A percentile compares a stretch with the other conserved stretches of the same genome.
Evolutionary conservation across 345 rosid genomes (phyloP).

Genomic region (Kandelia obovata): DNA sequence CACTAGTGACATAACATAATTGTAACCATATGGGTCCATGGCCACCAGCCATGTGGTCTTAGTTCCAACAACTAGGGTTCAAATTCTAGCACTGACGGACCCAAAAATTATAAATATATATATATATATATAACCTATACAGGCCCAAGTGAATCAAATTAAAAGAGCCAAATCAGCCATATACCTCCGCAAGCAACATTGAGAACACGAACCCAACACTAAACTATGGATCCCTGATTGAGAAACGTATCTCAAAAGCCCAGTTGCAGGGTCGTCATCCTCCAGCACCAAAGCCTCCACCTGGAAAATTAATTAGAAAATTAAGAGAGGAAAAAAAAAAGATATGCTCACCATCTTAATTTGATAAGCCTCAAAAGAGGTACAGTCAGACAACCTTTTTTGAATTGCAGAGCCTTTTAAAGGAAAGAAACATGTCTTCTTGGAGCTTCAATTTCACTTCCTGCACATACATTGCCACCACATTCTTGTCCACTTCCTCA

Average conservation of each 20-base stretch:
- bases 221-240: conserved; percentile 49
- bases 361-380: neutral
- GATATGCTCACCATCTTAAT: neutral
- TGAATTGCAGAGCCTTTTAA: conserved; percentile 46
- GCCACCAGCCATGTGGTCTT: no score
- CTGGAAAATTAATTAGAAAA: conserved; percentile 30
- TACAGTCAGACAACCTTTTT: conserved; percentile 27
- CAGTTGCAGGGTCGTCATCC: conserved; percentile 60
- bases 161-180: neutral
- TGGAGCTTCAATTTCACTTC: conserved; percentile 50
- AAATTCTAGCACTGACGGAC: no score
- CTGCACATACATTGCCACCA: conserved; percentile 56
- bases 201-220: conserved; percentile 68
- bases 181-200: conserved; percentile 55
- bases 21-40: neutral
- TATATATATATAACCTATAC: neutral
- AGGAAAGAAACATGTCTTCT: conserved; percentile 46
- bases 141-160: neutral
- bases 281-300: conserved; percentile 69
- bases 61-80: no score
- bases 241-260: conserved; percentile 47
- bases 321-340: neutral
- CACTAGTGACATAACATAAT: no score
- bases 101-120: no score
- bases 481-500: conserved; percentile 59